These are phyloP conservation scores for Cinchona pubescens DNA, from an alignment of 257 asterid genomes.

Conservation along the genomic window DNA sequence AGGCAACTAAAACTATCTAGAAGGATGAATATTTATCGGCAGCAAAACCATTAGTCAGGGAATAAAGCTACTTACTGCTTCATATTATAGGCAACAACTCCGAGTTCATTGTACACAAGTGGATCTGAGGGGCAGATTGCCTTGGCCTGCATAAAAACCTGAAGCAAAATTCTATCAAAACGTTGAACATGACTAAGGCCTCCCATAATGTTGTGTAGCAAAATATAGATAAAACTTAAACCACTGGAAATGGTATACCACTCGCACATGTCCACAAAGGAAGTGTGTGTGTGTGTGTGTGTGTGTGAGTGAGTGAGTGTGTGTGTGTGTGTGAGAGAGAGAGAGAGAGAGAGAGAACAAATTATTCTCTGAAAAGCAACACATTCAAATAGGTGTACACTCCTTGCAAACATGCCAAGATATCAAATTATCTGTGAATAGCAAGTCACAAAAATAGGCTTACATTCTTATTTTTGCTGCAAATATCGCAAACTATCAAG, in stretches of 20 bases:
- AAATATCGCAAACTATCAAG: neutral
- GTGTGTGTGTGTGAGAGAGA: too few species aligned
- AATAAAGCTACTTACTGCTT: slow-evolving; percentile 78
- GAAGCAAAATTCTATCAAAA: slow-evolving; percentile 25
- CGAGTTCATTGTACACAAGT: slow-evolving; percentile 94
- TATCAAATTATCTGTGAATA: neutral
- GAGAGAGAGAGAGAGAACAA: neutral
- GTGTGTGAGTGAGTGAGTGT: neutral
- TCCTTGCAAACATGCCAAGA: too few species aligned
- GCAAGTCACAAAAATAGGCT: neutral
- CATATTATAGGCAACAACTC: slow-evolving; percentile 97
- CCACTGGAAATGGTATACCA: neutral
- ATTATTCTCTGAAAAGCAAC: neutral
- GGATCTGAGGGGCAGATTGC: slow-evolving; percentile 85
- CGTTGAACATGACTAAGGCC: neutral
- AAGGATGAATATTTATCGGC: neutral
- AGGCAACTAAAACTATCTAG: neutral
- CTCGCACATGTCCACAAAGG: neutral
- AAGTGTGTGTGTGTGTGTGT: neutral
- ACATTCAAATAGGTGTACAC: neutral
- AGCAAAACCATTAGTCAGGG: slow-evolving; percentile 10
- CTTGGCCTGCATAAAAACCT: slow-evolving; percentile 98
- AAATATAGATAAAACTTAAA: neutral
- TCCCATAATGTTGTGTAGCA: neutral
- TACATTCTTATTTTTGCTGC: neutral